These are phyloP conservation scores for Cryptococcus maquisensis DNA, from an alignment of 1,284 basidiomycete species.

Conservation along the genomic window DNA sequence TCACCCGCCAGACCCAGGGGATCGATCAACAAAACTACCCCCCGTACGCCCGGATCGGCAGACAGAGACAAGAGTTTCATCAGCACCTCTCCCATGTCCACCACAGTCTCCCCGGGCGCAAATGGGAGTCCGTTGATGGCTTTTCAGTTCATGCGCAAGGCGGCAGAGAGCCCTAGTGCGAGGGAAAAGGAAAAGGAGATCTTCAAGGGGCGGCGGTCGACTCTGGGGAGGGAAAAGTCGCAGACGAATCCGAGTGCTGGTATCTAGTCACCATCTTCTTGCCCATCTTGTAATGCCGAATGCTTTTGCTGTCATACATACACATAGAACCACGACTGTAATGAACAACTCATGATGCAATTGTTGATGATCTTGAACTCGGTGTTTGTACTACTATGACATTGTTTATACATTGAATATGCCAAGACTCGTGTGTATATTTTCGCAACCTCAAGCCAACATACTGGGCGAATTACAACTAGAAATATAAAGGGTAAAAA, in stretches of 20 bases:
- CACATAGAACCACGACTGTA: no score
- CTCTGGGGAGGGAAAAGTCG: slow-evolving; percentile 6
- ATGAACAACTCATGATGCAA: no score
- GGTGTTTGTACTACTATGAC: no score
- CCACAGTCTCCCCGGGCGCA: neutral
- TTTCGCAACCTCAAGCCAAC: no score
- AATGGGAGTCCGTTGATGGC: slow-evolving; percentile 29
- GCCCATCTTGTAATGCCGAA: neutral
- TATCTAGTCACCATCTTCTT: slow-evolving; percentile 5
- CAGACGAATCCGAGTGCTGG: slow-evolving; percentile 1
- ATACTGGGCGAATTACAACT: no score
- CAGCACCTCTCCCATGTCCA: neutral
- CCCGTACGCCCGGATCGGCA: slow-evolving; percentile 1
- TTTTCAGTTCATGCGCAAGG: slow-evolving; percentile 39
- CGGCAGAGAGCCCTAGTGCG: slow-evolving; percentile 38
- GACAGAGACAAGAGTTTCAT: neutral
- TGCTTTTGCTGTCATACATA: neutral
- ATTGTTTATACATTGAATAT: no score
- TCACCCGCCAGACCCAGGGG: neutral
- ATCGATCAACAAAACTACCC: neutral
- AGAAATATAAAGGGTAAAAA: no score
- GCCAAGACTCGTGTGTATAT: no score
- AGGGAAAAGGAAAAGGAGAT: slow-evolving; percentile 33
- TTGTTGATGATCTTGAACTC: no score
- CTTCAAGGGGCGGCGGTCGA: slow-evolving; percentile 10